phyloP scores from a whole-genome alignment of 148 eudicot species.

The Fagopyrum tataricum region DNA sequence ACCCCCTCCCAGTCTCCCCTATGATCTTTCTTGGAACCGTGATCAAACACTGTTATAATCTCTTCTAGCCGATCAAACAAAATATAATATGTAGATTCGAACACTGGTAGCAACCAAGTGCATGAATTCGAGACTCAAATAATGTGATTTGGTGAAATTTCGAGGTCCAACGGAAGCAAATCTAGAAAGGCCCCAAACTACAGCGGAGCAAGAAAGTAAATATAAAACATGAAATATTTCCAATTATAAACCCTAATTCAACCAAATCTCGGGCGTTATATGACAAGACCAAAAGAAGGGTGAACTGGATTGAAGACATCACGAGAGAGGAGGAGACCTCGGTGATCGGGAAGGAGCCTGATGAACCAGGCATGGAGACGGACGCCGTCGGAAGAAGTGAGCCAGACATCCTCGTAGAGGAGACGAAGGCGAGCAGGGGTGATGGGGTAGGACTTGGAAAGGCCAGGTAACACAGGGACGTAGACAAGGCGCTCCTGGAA shows the following conservation, averaged over 20 bases:
- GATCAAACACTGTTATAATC: too few species aligned
- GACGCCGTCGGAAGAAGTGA: constrained; percentile 82
- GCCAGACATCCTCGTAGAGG: constrained; percentile 84
- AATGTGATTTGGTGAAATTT: not conserved
- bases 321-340: constrained; percentile 30
- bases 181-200: too few species aligned
- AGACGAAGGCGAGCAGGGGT: constrained; percentile 82
- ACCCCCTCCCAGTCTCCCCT: too few species aligned
- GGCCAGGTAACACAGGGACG: constrained; percentile 91
- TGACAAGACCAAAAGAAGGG: too few species aligned
- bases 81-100: too few species aligned
- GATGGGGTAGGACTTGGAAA: constrained; percentile 78
- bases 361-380: constrained; percentile 94
- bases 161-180: too few species aligned
- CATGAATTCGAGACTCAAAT: not conserved
- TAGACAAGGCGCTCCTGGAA: constrained; percentile 82
- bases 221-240: too few species aligned
- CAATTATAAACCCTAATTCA: not conserved
- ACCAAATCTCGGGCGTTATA: not conserved
- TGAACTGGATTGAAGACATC: not conserved
- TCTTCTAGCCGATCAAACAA: too few species aligned
- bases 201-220: too few species aligned
- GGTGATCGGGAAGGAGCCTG: constrained; percentile 59
- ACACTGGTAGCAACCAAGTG: too few species aligned
- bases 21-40: too few species aligned